A percentile compares a stretch with the other conserved stretches of the same genome.
These are phyloP conservation scores for Cercophora sp. DNA, from an alignment of 495 filamentous ascomycete species.

Conservation along the genomic window DNA sequence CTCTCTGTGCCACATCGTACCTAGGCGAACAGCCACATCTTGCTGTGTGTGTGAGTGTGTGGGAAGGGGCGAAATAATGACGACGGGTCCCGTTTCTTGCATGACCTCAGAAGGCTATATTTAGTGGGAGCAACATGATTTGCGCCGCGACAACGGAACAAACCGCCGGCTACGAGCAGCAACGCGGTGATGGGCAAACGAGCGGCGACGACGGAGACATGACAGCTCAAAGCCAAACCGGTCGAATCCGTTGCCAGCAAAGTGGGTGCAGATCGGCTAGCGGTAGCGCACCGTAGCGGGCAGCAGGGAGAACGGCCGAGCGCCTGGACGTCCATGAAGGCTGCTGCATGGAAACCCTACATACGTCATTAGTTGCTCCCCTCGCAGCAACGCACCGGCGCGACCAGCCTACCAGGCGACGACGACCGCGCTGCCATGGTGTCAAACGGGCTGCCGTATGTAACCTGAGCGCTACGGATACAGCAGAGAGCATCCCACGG, in stretches of 20 bases:
- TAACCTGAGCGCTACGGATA: too few relatives aligned
- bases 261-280: not conserved
- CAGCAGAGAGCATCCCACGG: too few relatives aligned
- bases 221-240: not conserved
- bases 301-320: not conserved
- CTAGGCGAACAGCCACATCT: too few relatives aligned
- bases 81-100: not conserved
- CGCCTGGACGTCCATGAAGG: not conserved
- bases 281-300: too few relatives aligned
- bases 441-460: too few relatives aligned
- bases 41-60: too few relatives aligned
- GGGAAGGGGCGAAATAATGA: constrained; percentile 5
- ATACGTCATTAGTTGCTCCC: constrained; percentile 13
- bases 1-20: too few relatives aligned
- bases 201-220: too few relatives aligned
- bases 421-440: too few relatives aligned
- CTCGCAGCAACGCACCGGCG: not conserved
- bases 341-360: constrained; percentile 11
- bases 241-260: not conserved
- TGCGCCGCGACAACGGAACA: not conserved
- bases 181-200: too few relatives aligned
- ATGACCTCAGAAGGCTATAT: constrained; percentile 1
- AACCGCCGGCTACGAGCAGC: too few relatives aligned
- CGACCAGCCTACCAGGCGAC: not conserved
- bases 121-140: too few relatives aligned